These are phyloP conservation scores for Nannochloris sp. DNA, from an alignment of 139 green algal species.

Conservation along the genomic window DNA sequence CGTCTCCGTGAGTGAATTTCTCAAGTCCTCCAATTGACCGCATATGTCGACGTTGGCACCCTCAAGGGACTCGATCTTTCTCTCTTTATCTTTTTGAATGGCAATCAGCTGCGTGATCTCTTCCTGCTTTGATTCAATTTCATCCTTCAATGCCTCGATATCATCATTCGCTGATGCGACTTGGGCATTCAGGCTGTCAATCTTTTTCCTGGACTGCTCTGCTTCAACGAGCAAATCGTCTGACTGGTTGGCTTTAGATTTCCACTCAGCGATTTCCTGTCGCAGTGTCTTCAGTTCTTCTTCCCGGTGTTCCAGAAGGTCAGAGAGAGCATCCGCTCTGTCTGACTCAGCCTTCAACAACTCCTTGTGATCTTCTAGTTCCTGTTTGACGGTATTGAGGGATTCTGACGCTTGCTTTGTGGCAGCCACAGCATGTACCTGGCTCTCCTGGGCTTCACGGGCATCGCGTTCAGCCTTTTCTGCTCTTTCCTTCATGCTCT, in stretches of 20 bases:
- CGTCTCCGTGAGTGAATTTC: not conserved
- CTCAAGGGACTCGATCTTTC: not conserved
- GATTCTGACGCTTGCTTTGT: not conserved
- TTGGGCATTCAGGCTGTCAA: not conserved
- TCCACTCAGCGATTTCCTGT: not conserved
- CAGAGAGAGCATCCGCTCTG: not conserved
- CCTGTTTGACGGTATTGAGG: constrained; percentile 2
- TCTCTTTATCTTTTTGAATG: not conserved
- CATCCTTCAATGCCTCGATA: not conserved
- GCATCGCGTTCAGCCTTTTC: too few species aligned
- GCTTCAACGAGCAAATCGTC: too few species aligned
- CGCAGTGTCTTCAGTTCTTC: not conserved
- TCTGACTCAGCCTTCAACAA: constrained; percentile 1
- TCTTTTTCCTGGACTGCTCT: not conserved
- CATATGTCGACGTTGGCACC: not conserved
- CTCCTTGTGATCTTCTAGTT: not conserved
- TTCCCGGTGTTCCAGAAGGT: not conserved
- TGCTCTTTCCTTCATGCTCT: not conserved
- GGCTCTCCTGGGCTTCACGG: not conserved
- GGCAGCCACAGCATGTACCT: not conserved
- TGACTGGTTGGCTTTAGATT: not conserved
- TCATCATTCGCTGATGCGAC: not conserved
- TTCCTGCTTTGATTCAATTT: constrained; percentile 2
- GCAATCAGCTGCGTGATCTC: not conserved
- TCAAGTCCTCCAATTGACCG: not conserved